Percentiles rank a stretch among this genome's conserved stretches.
phyloP scores from a whole-genome alignment of 2,329 filamentous ascomycete species.

The Neonectria ditissima region DNA sequence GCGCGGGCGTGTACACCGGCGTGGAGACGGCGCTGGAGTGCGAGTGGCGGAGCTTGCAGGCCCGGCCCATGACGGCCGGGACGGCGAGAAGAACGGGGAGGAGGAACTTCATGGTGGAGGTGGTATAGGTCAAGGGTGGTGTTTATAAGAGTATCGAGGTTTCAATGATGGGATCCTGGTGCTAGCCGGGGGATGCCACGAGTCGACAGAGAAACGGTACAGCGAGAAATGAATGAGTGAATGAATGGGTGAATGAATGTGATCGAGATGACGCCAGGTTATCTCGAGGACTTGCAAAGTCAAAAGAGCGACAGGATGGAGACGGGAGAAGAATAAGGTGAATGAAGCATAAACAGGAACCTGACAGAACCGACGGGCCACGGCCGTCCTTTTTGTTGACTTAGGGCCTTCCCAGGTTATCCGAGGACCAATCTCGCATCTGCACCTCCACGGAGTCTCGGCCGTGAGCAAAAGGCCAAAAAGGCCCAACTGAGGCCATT shows the following conservation, averaged over 20 bases:
- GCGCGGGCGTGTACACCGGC: conserved; percentile 19
- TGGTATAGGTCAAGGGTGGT: background rate
- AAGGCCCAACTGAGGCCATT: conserved; percentile 38
- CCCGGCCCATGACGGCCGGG: conserved; percentile 44
- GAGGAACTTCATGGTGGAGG: conserved; percentile 43
- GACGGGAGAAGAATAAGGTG: conserved; percentile 21
- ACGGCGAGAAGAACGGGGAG: conserved; percentile 40
- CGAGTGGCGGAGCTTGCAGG: conserved; percentile 35
- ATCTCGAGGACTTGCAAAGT: conserved; percentile 28
- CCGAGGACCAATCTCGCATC: conserved; percentile 30
- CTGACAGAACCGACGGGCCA: conserved; percentile 5
- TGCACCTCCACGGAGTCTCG: conserved; percentile 15
- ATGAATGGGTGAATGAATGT: conserved; percentile 22
- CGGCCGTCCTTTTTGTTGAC: conserved; percentile 5
- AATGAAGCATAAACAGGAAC: conserved; percentile 14
- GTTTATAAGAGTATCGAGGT: background rate
- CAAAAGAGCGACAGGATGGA: conserved; percentile 35
- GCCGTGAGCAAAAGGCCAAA: conserved; percentile 3
- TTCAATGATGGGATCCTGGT: conserved; percentile 26
- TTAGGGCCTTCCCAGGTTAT: background rate
- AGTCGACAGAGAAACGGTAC: conserved; percentile 2
- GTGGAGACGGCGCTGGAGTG: conserved; percentile 16
- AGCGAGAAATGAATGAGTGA: conserved; percentile 10
- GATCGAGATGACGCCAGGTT: conserved; percentile 26
- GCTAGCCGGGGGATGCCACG: conserved; percentile 34